Conservation (phyloP, 2,329 filamentous ascomycete genomes). For the Fusarium sp. region DNA sequence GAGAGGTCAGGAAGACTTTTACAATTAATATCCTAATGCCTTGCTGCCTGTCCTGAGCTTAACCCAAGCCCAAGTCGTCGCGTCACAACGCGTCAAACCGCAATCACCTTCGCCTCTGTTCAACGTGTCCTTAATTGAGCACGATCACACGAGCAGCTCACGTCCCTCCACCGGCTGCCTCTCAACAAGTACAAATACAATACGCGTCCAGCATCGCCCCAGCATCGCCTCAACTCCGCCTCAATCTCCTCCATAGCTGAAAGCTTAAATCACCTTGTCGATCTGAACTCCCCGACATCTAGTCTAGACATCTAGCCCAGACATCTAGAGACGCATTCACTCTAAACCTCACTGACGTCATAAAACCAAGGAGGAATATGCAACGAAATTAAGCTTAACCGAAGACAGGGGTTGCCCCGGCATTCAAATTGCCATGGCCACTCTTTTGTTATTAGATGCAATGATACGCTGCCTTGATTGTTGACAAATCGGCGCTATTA, state of each 20-base stretch:
- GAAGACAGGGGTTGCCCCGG: conserved; percentile 9
- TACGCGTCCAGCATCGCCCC: conserved; percentile 5
- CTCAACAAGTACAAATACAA: neutral
- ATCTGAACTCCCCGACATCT: too few species aligned
- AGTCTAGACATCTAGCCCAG: too few species aligned
- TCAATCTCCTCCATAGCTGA: conserved; percentile 4
- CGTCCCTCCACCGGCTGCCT: neutral
- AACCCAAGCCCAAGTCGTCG: neutral
- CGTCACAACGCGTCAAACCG: neutral
- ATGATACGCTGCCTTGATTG: neutral
- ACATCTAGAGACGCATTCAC: too few species aligned
- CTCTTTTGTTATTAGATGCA: neutral
- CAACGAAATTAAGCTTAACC: conserved; percentile 21
- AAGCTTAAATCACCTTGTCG: conserved; percentile 12
- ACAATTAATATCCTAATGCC: neutral
- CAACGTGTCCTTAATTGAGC: neutral
- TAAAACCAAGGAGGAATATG: neutral
- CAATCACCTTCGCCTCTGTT: neutral
- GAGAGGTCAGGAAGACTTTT: neutral
- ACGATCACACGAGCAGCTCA: neutral
- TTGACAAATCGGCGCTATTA: conserved; percentile 4
- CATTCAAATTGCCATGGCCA: neutral
- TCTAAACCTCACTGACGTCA: conserved; percentile 15
- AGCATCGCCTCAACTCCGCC: conserved; percentile 24
- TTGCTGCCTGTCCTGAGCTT: neutral